Base-by-base conservation (phyloP, 148 eudicot genomes). In the Camellia granthamiana region DNA sequence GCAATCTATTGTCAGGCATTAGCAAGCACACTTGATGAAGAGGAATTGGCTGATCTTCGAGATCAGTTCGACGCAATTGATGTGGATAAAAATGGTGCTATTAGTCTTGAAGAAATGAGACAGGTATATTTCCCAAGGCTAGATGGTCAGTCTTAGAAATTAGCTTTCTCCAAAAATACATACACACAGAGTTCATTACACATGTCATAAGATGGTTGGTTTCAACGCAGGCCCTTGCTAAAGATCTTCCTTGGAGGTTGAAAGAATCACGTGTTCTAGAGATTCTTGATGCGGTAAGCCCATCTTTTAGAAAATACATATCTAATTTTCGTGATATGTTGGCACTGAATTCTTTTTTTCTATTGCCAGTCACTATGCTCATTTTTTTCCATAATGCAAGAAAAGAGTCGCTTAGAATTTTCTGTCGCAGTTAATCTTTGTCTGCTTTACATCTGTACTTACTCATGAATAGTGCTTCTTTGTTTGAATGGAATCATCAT, bases 11-110 rank as follows among this genome's bases (percentile, higher is more conserved):
- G 70, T 73, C 87, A 95, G 99, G 99, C 99, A 85, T 88, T 95
- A 86, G 99, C 99, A 55, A 90, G 90, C 80, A 92, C 94, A 43
- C 85, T 95, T 75, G 91, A 88, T 80, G 93, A 89, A 51, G 91
- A 87, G 47, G 99, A 95, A 84, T 84, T 95, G 59, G 85, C 95
- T 84, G 88, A 92, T 83, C 88, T 95, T 19, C 86, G 92, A 19
- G 99, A 95, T 84, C 99, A 95, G 84, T 95, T 95, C 84, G 94
- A 92, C 84, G 99, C 97, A 63, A 95, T 93, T 76, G 99, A 95
- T 78, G 87, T 89, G 52, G 99, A 95, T 77, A 95, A 93, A 84
- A 95, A 85, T 90, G 99, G 99, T 47, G 82, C 85, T 70, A 95
- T 95, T 68, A 95, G 97, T 85, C 97, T 95, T 69, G 97, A 93